Percentiles rank a stretch among this genome's conserved stretches.
Evolutionary conservation across 2,329 filamentous ascomycete species (phyloP).

Genomic region (Coleophoma eucalyptorum): DNA sequence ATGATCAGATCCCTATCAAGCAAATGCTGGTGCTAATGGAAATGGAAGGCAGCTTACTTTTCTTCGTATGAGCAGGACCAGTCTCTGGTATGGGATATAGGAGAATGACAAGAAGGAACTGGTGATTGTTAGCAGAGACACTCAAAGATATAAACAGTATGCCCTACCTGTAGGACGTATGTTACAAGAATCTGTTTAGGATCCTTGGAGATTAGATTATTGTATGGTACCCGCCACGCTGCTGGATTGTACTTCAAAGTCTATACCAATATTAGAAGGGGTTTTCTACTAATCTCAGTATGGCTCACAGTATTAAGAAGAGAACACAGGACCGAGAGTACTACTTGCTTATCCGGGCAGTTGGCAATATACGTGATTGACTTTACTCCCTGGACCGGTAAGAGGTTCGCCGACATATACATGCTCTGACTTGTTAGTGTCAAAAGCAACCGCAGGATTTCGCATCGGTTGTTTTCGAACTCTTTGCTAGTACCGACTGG

Average conservation of each 20-base stretch:
- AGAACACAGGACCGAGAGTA: conserved; percentile 87
- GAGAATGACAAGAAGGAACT: conserved; percentile 81
- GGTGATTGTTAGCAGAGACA: conserved; percentile 5
- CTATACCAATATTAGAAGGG: conserved; percentile 36
- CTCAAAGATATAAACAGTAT: background rate
- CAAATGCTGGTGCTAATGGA: too few species aligned
- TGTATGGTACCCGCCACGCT: conserved; percentile 90
- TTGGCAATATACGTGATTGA: conserved; percentile 87
- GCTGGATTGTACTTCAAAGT: conserved; percentile 95
- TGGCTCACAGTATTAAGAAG: conserved; percentile 82
- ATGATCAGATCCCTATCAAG: conserved; percentile 5
- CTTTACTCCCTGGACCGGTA: conserved; percentile 79
- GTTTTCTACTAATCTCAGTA: conserved; percentile 3
- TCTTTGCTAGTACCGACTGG: conserved; percentile 86
- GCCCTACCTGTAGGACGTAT: conserved; percentile 64
- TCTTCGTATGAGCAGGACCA: conserved; percentile 59
- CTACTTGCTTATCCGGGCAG: conserved; percentile 84
- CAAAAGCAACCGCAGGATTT: conserved; percentile 81
- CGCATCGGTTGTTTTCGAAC: conserved; percentile 87
- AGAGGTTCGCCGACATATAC: conserved; percentile 77
- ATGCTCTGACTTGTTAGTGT: conserved; percentile 87
- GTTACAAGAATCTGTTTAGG: conserved; percentile 87
- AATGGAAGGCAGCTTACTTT: conserved; percentile 43
- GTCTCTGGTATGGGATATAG: conserved; percentile 86
- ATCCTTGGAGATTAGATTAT: conserved; percentile 87